Base-by-base conservation (phyloP, 2,329 filamentous ascomycete species). In the Sporothrix pallida region DNA sequence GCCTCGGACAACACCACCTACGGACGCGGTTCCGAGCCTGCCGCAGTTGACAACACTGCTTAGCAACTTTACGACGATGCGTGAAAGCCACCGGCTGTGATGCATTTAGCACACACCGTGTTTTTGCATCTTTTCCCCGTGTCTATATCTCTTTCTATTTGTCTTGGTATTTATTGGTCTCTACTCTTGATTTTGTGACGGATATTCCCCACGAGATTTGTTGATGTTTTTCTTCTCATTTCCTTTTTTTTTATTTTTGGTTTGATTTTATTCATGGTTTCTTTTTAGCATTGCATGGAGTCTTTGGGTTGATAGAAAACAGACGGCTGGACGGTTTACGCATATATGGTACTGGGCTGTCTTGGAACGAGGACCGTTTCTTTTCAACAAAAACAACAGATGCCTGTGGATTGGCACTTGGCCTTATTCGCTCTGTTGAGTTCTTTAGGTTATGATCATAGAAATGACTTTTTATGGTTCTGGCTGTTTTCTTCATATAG, bases 271-370 rank as follows among this genome's bases (percentile, higher is more conserved):
- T 37, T 37, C 31, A 37, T 37, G 4, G 31, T 62, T 56, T 20
- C 23, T 20, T 50, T 13, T 73, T 0, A 42, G 75, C 75, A 76
- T 76, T 74, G 72, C 72, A 70, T 23, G 75, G 75, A 74, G 74
- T 75, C 48, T n/a, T 67, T 72, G 73, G 69, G 31, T n/a, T 31
- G 58, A 65, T 31, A 72, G 56, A 65, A 52, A 50, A 48, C 6
- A 26, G 46, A n/a, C n/a, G 42, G 17, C 42, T 52, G 37, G 23
- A 13, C 23, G 72, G 69, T 12, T 50, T 71, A 70, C 70, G 70
- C 70, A 72, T 67, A 67, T 58, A 74, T 37, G 70, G 70, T 56
- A 74, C 68, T 68, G 42, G 62, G 23, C 54, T 73, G 63, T 52
- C 50, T 17, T 63, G 31, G 60, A 63, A 63, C n/a, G 44, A 63